A percentile compares a stretch with the other conserved stretches of the same genome.
Evolutionary conservation across 2,329 filamentous ascomycete genomes (phyloP).

Genomic region (Pseudophaeomoniella oleicola): DNA sequence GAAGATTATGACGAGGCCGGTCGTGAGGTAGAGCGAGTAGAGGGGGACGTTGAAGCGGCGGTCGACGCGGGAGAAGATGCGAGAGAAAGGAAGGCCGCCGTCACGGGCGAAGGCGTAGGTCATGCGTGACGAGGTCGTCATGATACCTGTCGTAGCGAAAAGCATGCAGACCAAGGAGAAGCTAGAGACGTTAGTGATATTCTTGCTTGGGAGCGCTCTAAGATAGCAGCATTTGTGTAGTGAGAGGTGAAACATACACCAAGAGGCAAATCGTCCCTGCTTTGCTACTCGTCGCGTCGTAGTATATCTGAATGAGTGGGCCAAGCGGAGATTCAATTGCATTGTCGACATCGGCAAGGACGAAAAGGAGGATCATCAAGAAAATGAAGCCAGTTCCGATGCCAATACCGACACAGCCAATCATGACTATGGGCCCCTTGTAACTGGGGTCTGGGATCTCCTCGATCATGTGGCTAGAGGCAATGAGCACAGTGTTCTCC

Average conservation of each 20-base stretch:
- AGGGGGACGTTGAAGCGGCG: conserved; percentile 47
- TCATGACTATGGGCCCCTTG: conserved; percentile 52
- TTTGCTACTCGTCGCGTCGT: conserved; percentile 45
- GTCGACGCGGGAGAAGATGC: conserved; percentile 47
- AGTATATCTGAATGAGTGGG: conserved; percentile 47
- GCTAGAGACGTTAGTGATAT: conserved; percentile 1
- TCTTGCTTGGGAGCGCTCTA: not conserved
- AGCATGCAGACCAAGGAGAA: conserved; percentile 50
- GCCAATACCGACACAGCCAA: conserved; percentile 48
- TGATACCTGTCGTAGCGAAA: conserved; percentile 48
- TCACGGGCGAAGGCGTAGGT: conserved; percentile 54
- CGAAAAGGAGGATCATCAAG: conserved; percentile 48
- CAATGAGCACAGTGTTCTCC: conserved; percentile 14
- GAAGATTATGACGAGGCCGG: conserved; percentile 49
- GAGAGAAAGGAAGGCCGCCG: conserved; percentile 49
- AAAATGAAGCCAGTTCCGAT: conserved; percentile 49
- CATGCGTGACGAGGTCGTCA: conserved; percentile 53
- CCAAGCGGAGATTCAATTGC: conserved; percentile 43
- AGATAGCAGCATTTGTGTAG: conserved; percentile 7
- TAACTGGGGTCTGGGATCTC: conserved; percentile 30
- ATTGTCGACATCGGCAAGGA: conserved; percentile 40
- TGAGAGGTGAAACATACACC: no score
- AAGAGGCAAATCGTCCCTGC: conserved; percentile 49
- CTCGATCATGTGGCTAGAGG: conserved; percentile 39
- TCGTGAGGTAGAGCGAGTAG: conserved; percentile 49